Conservation (phyloP, 2,329 filamentous ascomycete species). For the Scopulariopsis brevicaulis region DNA sequence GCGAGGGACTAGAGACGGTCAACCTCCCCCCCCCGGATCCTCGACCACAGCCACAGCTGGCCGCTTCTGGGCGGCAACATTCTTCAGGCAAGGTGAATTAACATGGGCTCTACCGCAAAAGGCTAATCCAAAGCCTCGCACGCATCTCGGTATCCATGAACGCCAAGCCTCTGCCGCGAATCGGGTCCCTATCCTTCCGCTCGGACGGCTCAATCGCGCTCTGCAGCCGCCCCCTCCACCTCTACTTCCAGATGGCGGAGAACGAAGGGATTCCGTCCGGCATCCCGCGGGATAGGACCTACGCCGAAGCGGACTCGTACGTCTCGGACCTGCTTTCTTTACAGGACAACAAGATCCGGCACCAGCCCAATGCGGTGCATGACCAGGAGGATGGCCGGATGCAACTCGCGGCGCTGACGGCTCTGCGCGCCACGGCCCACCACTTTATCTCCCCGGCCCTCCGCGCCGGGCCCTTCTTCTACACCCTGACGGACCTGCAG, state of each 20-base stretch:
- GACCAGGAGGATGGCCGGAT: slow-evolving; percentile 15
- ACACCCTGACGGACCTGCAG: slow-evolving; percentile 24
- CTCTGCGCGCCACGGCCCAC: slow-evolving; percentile 14
- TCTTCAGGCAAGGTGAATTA: no score
- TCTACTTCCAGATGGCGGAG: slow-evolving; percentile 19
- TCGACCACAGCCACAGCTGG: no score
- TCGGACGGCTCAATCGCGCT: background rate
- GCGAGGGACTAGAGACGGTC: no score
- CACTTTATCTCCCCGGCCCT: slow-evolving; percentile 6
- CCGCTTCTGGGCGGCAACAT: no score
- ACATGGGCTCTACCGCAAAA: background rate
- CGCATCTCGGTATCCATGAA: background rate
- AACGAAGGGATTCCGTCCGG: slow-evolving; percentile 19
- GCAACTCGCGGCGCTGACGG: slow-evolving; percentile 17
- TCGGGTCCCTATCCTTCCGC: background rate
- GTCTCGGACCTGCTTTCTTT: slow-evolving; percentile 17
- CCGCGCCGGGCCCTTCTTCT: slow-evolving; percentile 19
- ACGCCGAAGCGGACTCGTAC: slow-evolving; percentile 16
- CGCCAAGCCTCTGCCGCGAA: background rate
- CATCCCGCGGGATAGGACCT: slow-evolving; percentile 19
- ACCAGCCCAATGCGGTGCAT: slow-evolving; percentile 19
- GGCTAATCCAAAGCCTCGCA: background rate
- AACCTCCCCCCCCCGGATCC: no score
- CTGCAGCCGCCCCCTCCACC: slow-evolving; percentile 21
- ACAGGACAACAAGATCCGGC: slow-evolving; percentile 19